A percentile compares a stretch with the other conserved stretches of the same genome.
These are phyloP conservation scores for Penicillium sp. DNA, from an alignment of 2,329 filamentous ascomycete genomes.

Conservation along the genomic window DNA sequence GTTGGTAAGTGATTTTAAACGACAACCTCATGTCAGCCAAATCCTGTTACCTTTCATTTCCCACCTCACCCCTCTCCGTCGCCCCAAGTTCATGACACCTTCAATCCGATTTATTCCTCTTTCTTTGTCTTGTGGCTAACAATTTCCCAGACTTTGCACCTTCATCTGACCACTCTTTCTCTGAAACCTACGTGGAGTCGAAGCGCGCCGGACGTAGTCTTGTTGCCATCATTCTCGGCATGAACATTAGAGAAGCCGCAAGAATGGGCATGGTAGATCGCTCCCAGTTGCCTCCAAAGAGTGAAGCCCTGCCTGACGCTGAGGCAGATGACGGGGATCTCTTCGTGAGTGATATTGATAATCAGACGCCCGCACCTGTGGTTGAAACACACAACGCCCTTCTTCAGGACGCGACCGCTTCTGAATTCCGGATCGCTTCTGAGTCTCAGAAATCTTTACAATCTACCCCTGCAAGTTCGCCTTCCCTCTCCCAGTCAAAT, in stretches of 20 bases:
- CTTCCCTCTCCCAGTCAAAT: constrained; percentile 11
- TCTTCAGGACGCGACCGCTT: constrained; percentile 12
- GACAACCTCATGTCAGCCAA: neutral
- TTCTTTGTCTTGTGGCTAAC: neutral
- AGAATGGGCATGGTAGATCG: constrained; percentile 52
- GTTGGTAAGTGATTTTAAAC: constrained; percentile 37
- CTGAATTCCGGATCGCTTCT: constrained; percentile 16
- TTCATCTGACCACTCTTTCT: constrained; percentile 55
- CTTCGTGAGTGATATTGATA: constrained; percentile 41
- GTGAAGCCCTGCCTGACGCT: constrained; percentile 24
- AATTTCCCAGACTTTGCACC: constrained; percentile 40
- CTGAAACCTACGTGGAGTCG: constrained; percentile 55
- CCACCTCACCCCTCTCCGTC: neutral
- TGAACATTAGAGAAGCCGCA: constrained; percentile 54
- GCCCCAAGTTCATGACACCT: neutral
- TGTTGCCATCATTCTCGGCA: constrained; percentile 58
- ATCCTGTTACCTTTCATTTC: neutral
- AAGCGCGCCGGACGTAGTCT: constrained; percentile 58
- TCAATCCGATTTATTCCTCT: neutral
- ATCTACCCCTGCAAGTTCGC: neutral
- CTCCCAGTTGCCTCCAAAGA: constrained; percentile 33
- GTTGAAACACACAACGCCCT: constrained; percentile 14
- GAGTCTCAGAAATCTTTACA: constrained; percentile 16
- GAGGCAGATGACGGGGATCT: constrained; percentile 34
- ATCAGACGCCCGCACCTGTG: constrained; percentile 28